A percentile compares a stretch with the other conserved stretches of the same genome.
Evolutionary conservation across 2,329 filamentous ascomycete genomes (phyloP).

Genomic region (Aspergillus sp.): DNA sequence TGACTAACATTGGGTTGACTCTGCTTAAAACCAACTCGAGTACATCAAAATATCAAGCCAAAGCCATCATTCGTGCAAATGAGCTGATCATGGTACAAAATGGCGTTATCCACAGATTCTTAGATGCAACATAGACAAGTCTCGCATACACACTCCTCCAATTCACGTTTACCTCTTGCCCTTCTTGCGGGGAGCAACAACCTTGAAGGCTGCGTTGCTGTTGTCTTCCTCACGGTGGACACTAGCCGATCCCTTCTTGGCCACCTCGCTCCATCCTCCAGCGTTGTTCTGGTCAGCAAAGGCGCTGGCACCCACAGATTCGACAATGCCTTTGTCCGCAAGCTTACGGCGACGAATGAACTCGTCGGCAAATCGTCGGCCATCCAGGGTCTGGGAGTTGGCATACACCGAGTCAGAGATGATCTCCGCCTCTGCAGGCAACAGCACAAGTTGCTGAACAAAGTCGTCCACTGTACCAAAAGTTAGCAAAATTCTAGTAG

Average conservation of each 20-base stretch:
- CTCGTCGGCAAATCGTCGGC: conserved; percentile 87
- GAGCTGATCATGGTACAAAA: too few species aligned
- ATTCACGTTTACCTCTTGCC: conserved; percentile 57
- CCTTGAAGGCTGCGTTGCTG: conserved; percentile 68
- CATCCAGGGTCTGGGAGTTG: conserved; percentile 83
- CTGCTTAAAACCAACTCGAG: too few species aligned
- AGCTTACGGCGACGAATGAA: conserved; percentile 90
- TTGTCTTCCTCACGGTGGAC: conserved; percentile 44
- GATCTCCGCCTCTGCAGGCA: conserved; percentile 72
- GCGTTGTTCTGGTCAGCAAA: conserved; percentile 47
- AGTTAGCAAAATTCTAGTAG: conserved; percentile 25
- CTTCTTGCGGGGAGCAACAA: conserved; percentile 91
- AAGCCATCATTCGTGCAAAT: too few species aligned
- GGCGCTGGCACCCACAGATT: conserved; percentile 54
- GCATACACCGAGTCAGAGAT: conserved; percentile 89
- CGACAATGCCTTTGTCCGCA: conserved; percentile 84
- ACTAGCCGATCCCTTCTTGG: conserved; percentile 72
- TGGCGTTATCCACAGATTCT: too few species aligned
- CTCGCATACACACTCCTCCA: not conserved
- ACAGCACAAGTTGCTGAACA: conserved; percentile 66
- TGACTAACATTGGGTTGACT: too few species aligned
- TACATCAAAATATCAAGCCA: too few species aligned
- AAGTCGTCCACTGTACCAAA: conserved; percentile 66
- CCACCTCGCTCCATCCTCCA: conserved; percentile 92
- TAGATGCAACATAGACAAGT: not conserved